Evolutionary conservation across 2,329 filamentous ascomycete genomes (phyloP), one percentile per base, ranked within the genome.

Genomic region (Orbilia ellipsospora): DNA sequence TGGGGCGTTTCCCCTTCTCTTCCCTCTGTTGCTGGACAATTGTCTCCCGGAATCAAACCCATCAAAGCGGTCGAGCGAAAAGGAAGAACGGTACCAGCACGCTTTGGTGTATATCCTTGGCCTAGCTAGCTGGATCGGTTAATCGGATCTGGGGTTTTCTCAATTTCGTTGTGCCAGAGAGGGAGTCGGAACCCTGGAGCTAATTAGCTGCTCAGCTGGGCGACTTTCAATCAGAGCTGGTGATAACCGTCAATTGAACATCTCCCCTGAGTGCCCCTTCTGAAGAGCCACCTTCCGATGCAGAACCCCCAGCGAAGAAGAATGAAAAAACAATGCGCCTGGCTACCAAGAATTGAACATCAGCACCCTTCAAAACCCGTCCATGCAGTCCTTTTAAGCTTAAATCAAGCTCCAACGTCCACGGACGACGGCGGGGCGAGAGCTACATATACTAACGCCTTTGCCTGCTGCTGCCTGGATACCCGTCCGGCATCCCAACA

Each of bases 371-470:
- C 12, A n/a, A n/a, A n/a, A 61, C 23, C 48, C 12, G 57, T 26
- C 44, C 59, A 69, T 68, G 59, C 64, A 36, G 72, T 69, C 72
- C 64, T 75, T 75, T 75, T 75, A 75, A 75, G 72, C 72, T 75
- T 75, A 75, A 75, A 75, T 69, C 52, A 50, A 65, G 64, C 57
- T 52, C 72, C 3, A 67, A 61, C 16, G 50, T 31, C 61, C 64
- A 75, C 66, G 72, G 72, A 75, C 72, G 48, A 61, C 36, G 60
- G 64, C 72, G 72, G 72, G 72, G 69, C 64, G 72, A 75, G 64
- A 75, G 64, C 72, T 75, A 75, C 72, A 75, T 75, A 69, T 75
- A 69, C 72, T 75, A 75, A 75, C 72, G 72, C 57, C 72, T 75
- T 75, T 75, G 72, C 64, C 72, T 65, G 64, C 72, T 75, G 72